Evolutionary conservation across 306 rosid genomes (phyloP), one percentile per base, ranked within the genome.

Genomic region (Begonia fuchsioides): DNA sequence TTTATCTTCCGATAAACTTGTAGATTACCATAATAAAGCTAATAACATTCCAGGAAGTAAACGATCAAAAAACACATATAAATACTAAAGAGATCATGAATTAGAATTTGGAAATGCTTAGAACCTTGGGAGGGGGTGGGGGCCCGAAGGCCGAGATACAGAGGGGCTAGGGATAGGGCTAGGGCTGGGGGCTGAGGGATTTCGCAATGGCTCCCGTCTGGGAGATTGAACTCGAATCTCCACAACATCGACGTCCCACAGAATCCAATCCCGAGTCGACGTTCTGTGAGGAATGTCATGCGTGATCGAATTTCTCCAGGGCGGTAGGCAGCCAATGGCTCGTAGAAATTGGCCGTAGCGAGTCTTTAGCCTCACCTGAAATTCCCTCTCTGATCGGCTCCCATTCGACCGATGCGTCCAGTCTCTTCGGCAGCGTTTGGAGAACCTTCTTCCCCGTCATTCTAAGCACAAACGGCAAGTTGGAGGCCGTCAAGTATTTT

Each of bases 221-320:
- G 82, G 81, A 15, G 76, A 60, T 2, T 10, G 55, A 32, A 73
- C 68, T 5, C 44, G 56, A 59, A 78, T 81, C 69, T 81, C 85
- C 5, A 81, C 66, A 1, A 86, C 45, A 47, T 86, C 95, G 15
- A 86, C 68, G 44, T 65, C 72, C 95, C 93, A 86, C 48, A 78
- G 40, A 32, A 85, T 20, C 95, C 95, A 81, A 48, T 85, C 95
- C 60, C 76, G 95, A 1, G 93, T 86, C 0, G 57, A 56, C 7
- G 87, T 73, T 44, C 95, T 57, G 11, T 81, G 82, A 0, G 95
- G 95, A 12, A 76, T 49, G 43, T 86, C 95, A 44, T 86, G 95
- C n/a, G 93, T 86, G 6, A 86, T 71, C 3, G 85, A 71, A 66
- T 86, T 86, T 15, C 85, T 49, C 95, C 95, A 86, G 5, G 95